A percentile compares a stretch with the other conserved stretches of the same genome.
Conservation (phyloP, 192 early-diverging fungal genomes). For the Gigaspora rosea region DNA sequence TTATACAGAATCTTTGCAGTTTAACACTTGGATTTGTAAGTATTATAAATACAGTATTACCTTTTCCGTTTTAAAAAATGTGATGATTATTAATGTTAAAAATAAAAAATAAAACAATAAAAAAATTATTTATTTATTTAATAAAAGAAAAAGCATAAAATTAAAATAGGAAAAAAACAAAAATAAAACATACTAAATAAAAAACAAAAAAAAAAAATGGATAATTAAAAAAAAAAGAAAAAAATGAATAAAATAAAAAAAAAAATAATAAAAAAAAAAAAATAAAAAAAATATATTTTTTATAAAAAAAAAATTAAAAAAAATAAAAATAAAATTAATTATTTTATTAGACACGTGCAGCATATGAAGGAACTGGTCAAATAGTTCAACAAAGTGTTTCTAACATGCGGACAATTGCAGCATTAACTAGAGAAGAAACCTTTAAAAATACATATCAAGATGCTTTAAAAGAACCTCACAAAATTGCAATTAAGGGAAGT, state of each 20-base stretch:
- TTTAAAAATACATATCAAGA: slow-evolving; percentile 68
- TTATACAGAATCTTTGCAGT: not conserved
- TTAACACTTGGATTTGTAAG: slow-evolving; percentile 11
- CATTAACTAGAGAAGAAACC: slow-evolving; percentile 67
- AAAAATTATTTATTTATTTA: too few relatives aligned
- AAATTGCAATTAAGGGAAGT: slow-evolving; percentile 62
- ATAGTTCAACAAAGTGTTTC: slow-evolving; percentile 82
- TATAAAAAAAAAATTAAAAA: too few relatives aligned
- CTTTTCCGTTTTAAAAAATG: not conserved
- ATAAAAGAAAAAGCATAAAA: too few relatives aligned
- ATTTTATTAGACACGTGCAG: slow-evolving; percentile 58
- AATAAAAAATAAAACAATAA: too few relatives aligned
- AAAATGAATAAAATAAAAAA: too few relatives aligned
- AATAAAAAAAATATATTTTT: too few relatives aligned
- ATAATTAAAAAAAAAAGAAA: too few relatives aligned
- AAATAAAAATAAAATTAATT: too few relatives aligned
- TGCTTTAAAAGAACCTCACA: slow-evolving; percentile 67
- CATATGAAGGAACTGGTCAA: slow-evolving; percentile 77
- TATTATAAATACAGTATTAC: not conserved
- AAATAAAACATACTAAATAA: too few relatives aligned
- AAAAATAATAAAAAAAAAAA: too few relatives aligned
- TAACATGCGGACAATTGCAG: slow-evolving; percentile 82
- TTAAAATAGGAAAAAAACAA: too few relatives aligned
- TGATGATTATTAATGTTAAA: not conserved
- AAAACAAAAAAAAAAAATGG: too few relatives aligned